These are phyloP conservation scores for Pleurotus pulmonarius DNA, from an alignment of 768 basidiomycete species.

Conservation along the genomic window DNA sequence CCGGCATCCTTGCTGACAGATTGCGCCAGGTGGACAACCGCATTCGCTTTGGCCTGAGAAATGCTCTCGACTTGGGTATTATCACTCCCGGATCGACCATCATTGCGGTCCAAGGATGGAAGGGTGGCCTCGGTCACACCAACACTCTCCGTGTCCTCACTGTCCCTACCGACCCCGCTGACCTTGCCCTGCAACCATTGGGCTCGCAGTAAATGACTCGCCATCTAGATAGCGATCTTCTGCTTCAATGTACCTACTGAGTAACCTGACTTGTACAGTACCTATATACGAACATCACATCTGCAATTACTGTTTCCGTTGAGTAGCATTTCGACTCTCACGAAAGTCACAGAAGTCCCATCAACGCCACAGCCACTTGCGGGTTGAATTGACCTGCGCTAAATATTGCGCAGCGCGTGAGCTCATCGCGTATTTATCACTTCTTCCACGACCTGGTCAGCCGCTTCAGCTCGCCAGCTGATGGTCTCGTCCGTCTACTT, in stretches of 20 bases:
- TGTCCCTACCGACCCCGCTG: constrained; percentile 78
- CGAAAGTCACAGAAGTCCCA: neutral
- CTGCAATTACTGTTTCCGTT: too few species aligned
- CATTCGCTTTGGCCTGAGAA: constrained; percentile 83
- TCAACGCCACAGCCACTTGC: neutral
- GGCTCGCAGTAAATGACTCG: constrained; percentile 15
- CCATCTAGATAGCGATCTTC: constrained; percentile 6
- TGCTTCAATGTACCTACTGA: neutral
- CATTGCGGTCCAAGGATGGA: constrained; percentile 99
- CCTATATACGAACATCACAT: too few species aligned
- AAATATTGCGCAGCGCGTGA: neutral
- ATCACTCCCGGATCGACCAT: constrained; percentile 87
- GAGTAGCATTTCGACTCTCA: neutral
- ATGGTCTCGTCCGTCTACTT: constrained; percentile 50
- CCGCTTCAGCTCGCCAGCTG: neutral
- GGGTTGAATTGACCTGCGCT: neutral
- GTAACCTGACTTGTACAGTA: neutral
- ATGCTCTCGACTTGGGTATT: constrained; percentile 78
- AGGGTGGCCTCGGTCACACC: constrained; percentile 94
- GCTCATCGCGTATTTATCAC: neutral
- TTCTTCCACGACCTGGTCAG: neutral
- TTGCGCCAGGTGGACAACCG: constrained; percentile 74
- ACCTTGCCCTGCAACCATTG: constrained; percentile 68
- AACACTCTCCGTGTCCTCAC: constrained; percentile 84
- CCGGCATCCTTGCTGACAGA: too few species aligned